A percentile compares a stretch with the other conserved stretches of the same genome.
These are phyloP conservation scores for Noccaea caerulescens DNA, from an alignment of 345 rosid species.

Conservation along the genomic window DNA sequence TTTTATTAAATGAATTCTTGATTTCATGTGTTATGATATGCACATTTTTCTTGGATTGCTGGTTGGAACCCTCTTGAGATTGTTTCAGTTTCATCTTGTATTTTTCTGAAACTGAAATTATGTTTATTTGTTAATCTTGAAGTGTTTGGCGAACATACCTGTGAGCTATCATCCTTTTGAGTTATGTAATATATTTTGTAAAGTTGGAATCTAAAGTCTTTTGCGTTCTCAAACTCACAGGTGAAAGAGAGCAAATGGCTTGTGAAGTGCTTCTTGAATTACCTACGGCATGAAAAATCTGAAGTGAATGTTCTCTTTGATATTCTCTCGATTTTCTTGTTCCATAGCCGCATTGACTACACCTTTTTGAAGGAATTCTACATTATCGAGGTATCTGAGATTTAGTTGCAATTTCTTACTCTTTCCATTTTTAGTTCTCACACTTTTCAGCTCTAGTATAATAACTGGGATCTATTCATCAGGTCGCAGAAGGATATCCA, in stretches of 20 bases:
- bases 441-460: constrained; percentile 28
- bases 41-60: too few species aligned
- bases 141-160: too few species aligned
- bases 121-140: too few species aligned
- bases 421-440: constrained; percentile 18
- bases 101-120: too few species aligned
- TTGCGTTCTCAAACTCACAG: constrained; percentile 54
- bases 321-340: constrained; percentile 88
- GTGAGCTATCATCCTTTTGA: constrained; percentile 16
- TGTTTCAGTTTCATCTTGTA: too few species aligned
- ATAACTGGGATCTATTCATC: constrained; percentile 41
- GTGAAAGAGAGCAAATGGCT: constrained; percentile 99
- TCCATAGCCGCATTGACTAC: constrained; percentile 92
- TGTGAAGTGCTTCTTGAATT: constrained; percentile 92
- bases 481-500: constrained; percentile 96
- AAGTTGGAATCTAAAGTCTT: constrained; percentile 26
- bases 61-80: too few species aligned
- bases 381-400: constrained; percentile 80
- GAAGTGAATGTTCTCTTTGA: constrained; percentile 94
- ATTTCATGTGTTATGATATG: too few species aligned
- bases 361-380: constrained; percentile 98
- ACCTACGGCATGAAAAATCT: constrained; percentile 76
- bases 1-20: too few species aligned
- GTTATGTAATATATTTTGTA: constrained; percentile 14
- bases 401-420: constrained; percentile 3